A percentile compares a stretch with the other conserved stretches of the same genome.
Evolutionary conservation across 495 filamentous ascomycete genomes (phyloP).

Genomic region (Podospora appendiculata): DNA sequence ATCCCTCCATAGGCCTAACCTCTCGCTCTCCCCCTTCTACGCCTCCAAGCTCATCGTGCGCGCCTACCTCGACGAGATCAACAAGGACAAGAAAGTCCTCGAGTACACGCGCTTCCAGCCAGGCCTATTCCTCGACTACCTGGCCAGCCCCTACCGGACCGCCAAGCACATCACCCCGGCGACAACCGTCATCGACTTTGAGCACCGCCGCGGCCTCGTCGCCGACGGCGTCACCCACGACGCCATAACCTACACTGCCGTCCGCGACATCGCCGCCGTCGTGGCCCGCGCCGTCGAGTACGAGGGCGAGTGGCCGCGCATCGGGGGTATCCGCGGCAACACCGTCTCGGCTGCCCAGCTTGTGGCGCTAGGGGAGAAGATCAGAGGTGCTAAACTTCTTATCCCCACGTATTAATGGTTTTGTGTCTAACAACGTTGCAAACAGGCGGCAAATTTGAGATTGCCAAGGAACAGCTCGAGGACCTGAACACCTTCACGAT

Average conservation of each 20-base stretch:
- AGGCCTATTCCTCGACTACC: slow-evolving; percentile 47
- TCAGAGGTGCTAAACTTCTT: slow-evolving; percentile 38
- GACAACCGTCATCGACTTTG: slow-evolving; percentile 35
- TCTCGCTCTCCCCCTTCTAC: slow-evolving; percentile 34
- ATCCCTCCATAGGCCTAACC: not conserved
- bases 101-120: slow-evolving; percentile 50
- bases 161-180: slow-evolving; percentile 39
- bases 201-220: slow-evolving; percentile 41
- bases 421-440: not conserved
- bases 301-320: slow-evolving; percentile 47
- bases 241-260: slow-evolving; percentile 38
- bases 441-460: slow-evolving; percentile 28
- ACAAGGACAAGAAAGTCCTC: slow-evolving; percentile 33
- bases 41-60: slow-evolving; percentile 38
- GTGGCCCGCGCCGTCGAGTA: slow-evolving; percentile 45
- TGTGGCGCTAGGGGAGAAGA: slow-evolving; percentile 36
- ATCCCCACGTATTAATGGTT: not conserved
- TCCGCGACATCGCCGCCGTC: slow-evolving; percentile 39
- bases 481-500: slow-evolving; percentile 39
- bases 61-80: slow-evolving; percentile 43
- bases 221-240: slow-evolving; percentile 38
- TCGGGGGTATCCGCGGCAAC: slow-evolving; percentile 46
- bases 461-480: slow-evolving; percentile 36
- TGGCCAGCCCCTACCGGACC: slow-evolving; percentile 42
- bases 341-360: slow-evolving; percentile 33